Base-by-base conservation (phyloP, 495 filamentous ascomycete species). In the Sphaerosporella brunnea region DNA sequence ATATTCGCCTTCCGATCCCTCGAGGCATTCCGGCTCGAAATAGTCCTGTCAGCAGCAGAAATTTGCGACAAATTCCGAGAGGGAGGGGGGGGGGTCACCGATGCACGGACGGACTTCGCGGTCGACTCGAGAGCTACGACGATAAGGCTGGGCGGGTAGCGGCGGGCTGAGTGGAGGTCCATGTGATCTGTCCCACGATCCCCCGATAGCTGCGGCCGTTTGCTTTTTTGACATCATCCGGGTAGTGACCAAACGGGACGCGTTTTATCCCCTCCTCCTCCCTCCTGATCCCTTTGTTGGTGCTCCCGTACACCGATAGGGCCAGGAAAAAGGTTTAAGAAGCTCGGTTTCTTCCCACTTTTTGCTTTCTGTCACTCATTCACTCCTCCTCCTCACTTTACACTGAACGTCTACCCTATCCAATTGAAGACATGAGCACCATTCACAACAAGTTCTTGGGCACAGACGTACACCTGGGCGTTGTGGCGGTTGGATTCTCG, bases 401-500 rank as follows among this genome's bases (percentile, higher is more conserved):
- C 10, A 9, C 18, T 34, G 16, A 38, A 30, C 23, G 8, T 32
- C 30, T 10, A 15, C 20, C n/a, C 13, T n/a, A 28, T 25, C 16
- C 16, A 1, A 7, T 19, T 4, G 13, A 1, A 7, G 13, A 7
- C 30, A 51, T 35, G 23, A 10, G 83, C 2, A 82, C 80, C 42
- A 73, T 93, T 53, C 56, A 70, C 48, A 78, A 84, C 56, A 83
- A 80, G 54, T 97, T 94, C 68, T 81, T 97, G 50, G 66, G 77
- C 51, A 68, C 76, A 51, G 70, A 74, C 42, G 69, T 79, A 61
- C 76, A 95, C 53, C 73, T 97, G 46, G 90, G 90, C 48, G 72
- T 97, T 42, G 83, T 96, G 32, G 87, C 88, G 23, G 90, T 96
- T 16, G 88, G 88, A 49, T 97, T 97, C 71, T 93, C 86, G 47